Evolutionary conservation across 306 rosid genomes (phyloP).

Genomic region (Morella rubra): DNA sequence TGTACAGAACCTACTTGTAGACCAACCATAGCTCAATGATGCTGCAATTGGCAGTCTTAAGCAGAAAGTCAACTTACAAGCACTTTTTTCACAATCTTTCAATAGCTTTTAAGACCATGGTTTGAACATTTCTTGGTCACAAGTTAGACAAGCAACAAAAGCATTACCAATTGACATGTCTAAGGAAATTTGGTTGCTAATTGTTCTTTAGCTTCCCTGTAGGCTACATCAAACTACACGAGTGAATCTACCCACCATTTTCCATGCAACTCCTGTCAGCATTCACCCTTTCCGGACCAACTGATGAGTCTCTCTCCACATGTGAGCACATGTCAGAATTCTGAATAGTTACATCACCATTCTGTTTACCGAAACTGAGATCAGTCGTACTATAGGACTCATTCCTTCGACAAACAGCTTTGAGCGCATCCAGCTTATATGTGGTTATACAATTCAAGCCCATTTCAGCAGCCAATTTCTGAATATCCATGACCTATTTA

Average conservation of each 20-base stretch:
- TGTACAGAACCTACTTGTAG: background rate
- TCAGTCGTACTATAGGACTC: conserved; percentile 34
- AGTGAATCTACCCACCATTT: conserved; percentile 52
- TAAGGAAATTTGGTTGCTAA: background rate
- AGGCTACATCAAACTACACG: conserved; percentile 23
- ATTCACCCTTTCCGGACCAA: conserved; percentile 37
- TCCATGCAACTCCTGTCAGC: conserved; percentile 37
- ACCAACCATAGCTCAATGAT: background rate
- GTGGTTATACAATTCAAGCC: conserved; percentile 80
- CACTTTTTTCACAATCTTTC: background rate
- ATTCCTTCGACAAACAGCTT: conserved; percentile 62
- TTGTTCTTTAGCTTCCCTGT: conserved; percentile 3
- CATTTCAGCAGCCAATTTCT: conserved; percentile 90
- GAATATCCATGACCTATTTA: conserved; percentile 71
- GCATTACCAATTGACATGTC: background rate
- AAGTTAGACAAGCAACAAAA: background rate
- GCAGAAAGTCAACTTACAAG: too few relatives aligned
- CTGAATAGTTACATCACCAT: conserved; percentile 37
- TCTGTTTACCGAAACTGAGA: conserved; percentile 36
- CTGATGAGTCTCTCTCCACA: conserved; percentile 39
- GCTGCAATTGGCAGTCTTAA: background rate
- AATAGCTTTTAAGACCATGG: background rate
- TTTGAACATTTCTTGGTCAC: background rate
- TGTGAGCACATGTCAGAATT: conserved; percentile 36
- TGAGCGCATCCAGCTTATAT: conserved; percentile 77